Evolutionary conservation across 371 early-diverging fungal genomes (phyloP).

Genomic region (Syncephalastrum sp.): DNA sequence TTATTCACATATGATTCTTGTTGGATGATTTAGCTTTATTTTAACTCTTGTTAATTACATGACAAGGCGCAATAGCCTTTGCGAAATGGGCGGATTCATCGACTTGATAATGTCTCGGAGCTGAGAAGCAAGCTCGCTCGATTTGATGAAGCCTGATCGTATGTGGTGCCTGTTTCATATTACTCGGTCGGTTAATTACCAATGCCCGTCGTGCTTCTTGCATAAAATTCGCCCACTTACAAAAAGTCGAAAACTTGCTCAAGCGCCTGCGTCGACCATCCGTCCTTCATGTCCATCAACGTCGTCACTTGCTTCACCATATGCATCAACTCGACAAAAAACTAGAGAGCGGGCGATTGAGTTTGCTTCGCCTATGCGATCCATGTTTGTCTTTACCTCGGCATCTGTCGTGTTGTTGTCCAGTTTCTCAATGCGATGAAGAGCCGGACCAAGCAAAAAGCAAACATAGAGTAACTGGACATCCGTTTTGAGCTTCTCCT

Average conservation of each 20-base stretch:
- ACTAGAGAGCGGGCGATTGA: conserved; percentile 19
- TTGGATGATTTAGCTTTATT: neutral
- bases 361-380: neutral
- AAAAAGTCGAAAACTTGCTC: conserved; percentile 60
- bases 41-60: conserved; percentile 14
- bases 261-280: conserved; percentile 50
- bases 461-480: conserved; percentile 74
- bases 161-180: conserved; percentile 34
- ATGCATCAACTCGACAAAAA: conserved; percentile 46
- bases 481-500: conserved; percentile 59
- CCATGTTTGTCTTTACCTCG: conserved; percentile 31
- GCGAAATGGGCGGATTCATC: conserved; percentile 46
- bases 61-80: conserved; percentile 41
- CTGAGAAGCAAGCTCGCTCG: conserved; percentile 37
- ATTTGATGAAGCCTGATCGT: conserved; percentile 44
- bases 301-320: conserved; percentile 50
- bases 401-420: conserved; percentile 38
- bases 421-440: conserved; percentile 70
- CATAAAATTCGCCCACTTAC: conserved; percentile 20
- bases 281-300: conserved; percentile 48
- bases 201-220: neutral
- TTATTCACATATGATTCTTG: too few relatives aligned
- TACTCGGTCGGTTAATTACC: too few relatives aligned
- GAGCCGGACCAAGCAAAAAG: conserved; percentile 69
- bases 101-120: conserved; percentile 44